These are phyloP conservation scores for Didymella pinodella DNA, from an alignment of 2,329 filamentous ascomycete species.

Conservation along the genomic window DNA sequence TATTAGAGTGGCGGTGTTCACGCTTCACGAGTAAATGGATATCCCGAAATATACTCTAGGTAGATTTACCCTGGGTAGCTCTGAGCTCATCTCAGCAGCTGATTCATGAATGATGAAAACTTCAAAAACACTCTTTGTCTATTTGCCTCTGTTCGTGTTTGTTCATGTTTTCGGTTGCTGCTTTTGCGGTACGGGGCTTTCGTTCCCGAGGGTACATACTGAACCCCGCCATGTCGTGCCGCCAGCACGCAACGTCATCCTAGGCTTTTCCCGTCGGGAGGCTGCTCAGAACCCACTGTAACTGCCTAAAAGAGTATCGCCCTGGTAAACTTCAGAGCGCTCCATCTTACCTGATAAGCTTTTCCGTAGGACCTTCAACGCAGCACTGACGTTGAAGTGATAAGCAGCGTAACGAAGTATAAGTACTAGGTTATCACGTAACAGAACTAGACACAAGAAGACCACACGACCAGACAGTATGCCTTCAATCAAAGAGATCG, in stretches of 20 bases:
- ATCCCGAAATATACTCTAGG: slow-evolving; percentile 46
- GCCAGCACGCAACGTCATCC: slow-evolving; percentile 27
- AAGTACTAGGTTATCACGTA: neutral
- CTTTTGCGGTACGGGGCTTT: neutral
- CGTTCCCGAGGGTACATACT: slow-evolving; percentile 4
- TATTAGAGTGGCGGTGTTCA: slow-evolving; percentile 45
- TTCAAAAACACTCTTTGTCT: slow-evolving; percentile 28
- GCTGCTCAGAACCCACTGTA: slow-evolving; percentile 9
- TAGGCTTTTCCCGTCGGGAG: slow-evolving; percentile 33
- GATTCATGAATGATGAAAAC: slow-evolving; percentile 44
- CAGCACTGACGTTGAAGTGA: neutral
- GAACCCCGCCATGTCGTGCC: slow-evolving; percentile 16
- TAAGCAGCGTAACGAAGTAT: neutral
- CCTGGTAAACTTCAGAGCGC: neutral
- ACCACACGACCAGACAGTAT: slow-evolving; percentile 23
- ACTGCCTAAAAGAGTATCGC: slow-evolving; percentile 13
- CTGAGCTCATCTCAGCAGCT: slow-evolving; percentile 32
- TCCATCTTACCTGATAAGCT: slow-evolving; percentile 13
- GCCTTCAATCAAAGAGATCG: slow-evolving; percentile 40
- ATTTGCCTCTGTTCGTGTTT: neutral
- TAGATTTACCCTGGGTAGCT: slow-evolving; percentile 41
- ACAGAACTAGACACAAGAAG: neutral
- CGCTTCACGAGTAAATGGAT: slow-evolving; percentile 49
- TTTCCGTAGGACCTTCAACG: slow-evolving; percentile 12
- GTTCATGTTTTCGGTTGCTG: neutral